These are phyloP conservation scores for Coemansia biformis DNA, from an alignment of 192 early-diverging fungal genomes.

Conservation along the genomic window DNA sequence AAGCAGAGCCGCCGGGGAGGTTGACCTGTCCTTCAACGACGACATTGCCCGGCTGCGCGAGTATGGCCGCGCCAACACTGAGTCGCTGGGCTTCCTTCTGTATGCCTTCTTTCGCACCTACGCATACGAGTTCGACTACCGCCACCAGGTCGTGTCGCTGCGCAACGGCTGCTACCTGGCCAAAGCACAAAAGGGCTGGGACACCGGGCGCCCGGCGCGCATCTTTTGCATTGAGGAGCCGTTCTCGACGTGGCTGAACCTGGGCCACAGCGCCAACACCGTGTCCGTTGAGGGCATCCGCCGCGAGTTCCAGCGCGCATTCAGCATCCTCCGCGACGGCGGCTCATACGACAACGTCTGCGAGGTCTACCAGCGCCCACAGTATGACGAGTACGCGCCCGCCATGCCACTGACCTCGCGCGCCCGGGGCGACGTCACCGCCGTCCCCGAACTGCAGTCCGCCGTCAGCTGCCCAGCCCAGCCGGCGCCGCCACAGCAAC, in stretches of 20 bases:
- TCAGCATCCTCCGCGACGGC: constrained; percentile 54
- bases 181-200: constrained; percentile 86
- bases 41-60: constrained; percentile 61
- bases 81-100: constrained; percentile 72
- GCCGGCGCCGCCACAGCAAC: not conserved
- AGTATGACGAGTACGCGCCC: not conserved
- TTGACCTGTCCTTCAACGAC: constrained; percentile 72
- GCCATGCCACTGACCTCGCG: not conserved
- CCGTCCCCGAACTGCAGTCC: no score
- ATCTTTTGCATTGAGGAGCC: constrained; percentile 92
- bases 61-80: constrained; percentile 65
- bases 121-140: constrained; percentile 82
- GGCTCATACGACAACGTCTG: constrained; percentile 39
- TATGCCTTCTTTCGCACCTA: constrained; percentile 81
- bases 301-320: constrained; percentile 74
- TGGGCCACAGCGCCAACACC: constrained; percentile 85
- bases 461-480: not conserved
- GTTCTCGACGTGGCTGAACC: constrained; percentile 79
- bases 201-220: constrained; percentile 56
- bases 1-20: constrained; percentile 22
- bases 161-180: constrained; percentile 71
- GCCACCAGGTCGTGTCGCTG: constrained; percentile 72
- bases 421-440: constrained; percentile 2
- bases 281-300: constrained; percentile 70
- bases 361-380: constrained; percentile 41